Evolutionary conservation across 257 asterid genomes (phyloP).

Genomic region (Solanum pinnatisectum): DNA sequence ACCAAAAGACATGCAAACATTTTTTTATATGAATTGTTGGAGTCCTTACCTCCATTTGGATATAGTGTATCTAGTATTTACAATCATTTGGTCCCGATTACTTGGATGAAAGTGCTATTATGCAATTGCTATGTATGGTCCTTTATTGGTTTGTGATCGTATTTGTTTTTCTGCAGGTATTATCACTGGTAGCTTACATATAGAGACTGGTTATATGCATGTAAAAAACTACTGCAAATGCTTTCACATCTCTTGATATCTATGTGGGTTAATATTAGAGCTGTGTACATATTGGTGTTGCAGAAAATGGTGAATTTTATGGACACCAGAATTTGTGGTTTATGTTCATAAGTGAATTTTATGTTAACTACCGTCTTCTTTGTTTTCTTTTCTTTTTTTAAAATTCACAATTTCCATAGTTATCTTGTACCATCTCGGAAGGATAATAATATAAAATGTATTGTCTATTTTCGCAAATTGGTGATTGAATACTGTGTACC

Average conservation of each 20-base stretch:
- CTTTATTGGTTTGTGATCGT: background rate
- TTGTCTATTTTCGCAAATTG: background rate
- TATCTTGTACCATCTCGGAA: background rate
- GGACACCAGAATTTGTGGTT: background rate
- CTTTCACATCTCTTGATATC: background rate
- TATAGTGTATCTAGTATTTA: background rate
- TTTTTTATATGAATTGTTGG: background rate
- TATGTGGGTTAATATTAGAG: background rate
- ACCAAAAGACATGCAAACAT: background rate
- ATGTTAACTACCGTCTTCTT: background rate
- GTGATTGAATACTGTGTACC: background rate
- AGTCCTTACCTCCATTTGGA: background rate
- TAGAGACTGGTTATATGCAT: background rate
- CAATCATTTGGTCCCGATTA: background rate
- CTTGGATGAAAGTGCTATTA: background rate
- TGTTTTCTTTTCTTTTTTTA: background rate
- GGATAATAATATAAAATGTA: background rate
- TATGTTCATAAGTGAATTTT: background rate
- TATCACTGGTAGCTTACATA: background rate
- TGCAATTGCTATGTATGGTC: background rate
- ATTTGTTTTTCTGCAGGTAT: background rate
- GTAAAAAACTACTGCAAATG: background rate
- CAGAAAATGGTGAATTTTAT: background rate
- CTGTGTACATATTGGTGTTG: background rate
- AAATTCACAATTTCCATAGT: background rate